Base-by-base conservation (phyloP, 2,329 filamentous ascomycete genomes). In the Ascochyta rabiei region DNA sequence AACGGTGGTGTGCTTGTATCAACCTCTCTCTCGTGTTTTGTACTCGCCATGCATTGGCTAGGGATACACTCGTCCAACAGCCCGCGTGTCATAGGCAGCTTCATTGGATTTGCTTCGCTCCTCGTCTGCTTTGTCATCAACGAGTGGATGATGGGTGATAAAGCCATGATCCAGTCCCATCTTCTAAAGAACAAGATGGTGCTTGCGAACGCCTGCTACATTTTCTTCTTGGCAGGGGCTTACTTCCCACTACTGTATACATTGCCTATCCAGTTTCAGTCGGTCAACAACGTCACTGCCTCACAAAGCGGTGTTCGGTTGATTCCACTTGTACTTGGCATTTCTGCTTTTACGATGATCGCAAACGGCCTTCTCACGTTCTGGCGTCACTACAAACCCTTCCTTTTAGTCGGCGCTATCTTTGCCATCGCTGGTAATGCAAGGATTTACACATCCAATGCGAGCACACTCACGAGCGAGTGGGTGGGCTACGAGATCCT, bases 401-500 rank as follows among this genome's bases (percentile, higher is more conserved):
- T 79, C 57, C 68, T 80, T 30, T 56, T 74, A 12, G n/a, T 69
- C 8, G 69, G 72, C 10, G 61, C 74, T 4, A 23, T 68, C 1
- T 44, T 69, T 5, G 59, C 51, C 0, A 57, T 65, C 4, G 60
- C 56, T 3, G 69, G 69, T 2, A 56, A 64, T 18, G 8, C 48
- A 2, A 60, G 40, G 21, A 68, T 70, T 3, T 67, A 78, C 72
- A 47, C 79, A 0, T 69, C 80, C 2, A 66, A 73, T 16, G 62
- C 75, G 1, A 59, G 63, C 31, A 77, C 79, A 3, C 59, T 73
- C 0, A 66, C 69, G 0, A 68, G 60, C 2, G 67, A 73, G 28
- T 82, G 79, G 80, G 76, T 81, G 19, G 80, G 80, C 8, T 82
- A 77, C 62, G 78, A 83, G 48, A 69, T 79, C 4, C 56, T 83